Evolutionary conservation across 2,329 filamentous ascomycete genomes (phyloP), one percentile per base, ranked within the genome.

Genomic region (Aureobasidium sp.): DNA sequence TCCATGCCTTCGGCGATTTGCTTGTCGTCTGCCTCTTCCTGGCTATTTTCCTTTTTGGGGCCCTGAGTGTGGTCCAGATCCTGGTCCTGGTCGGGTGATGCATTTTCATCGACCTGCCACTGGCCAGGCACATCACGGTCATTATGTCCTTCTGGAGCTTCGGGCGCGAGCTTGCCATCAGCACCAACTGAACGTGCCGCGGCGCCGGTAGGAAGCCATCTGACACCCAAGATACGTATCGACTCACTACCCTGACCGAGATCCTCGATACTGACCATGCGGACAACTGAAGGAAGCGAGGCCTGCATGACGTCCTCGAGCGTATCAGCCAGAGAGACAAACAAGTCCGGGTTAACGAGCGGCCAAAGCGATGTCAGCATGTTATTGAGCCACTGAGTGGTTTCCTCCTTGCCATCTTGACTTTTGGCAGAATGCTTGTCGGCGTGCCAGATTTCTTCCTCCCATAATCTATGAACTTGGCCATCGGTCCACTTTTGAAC

Each of bases 231-330:
- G 62, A 91, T 87, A 1, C 87, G 82, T 41, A 91, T 69, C 0
- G 86, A 79, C 68, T 90, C 87, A 64, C 84, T 89, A 8, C 88
- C 88, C 72, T 91, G 88, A 0, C 87, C 88, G 63, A 91, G 82
- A 65, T 91, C 88, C 53, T 90, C 87, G 8, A 90, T 84, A 59
- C 85, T 63, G 56, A 63, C 55, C 62, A 63, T 63, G 52, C 87
- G 83, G 36, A 90, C 80, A 39, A 88, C 72, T 62, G 81, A 84
- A 0, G 88, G 87, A 20, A 90, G 75, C 9, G 85, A 88, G 2
- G 88, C 87, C 74, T 91, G 88, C 88, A 91, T 91, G 52, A 91
- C 86, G 70, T 91, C 88, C 73, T 91, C 88, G 4, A 91, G 80
- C 31, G 84, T 88, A 68, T 91, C 88, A 0, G 84, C 82, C 1